Conservation (phyloP, 1,284 basidiomycete genomes). For the Prillingera fragicola region DNA sequence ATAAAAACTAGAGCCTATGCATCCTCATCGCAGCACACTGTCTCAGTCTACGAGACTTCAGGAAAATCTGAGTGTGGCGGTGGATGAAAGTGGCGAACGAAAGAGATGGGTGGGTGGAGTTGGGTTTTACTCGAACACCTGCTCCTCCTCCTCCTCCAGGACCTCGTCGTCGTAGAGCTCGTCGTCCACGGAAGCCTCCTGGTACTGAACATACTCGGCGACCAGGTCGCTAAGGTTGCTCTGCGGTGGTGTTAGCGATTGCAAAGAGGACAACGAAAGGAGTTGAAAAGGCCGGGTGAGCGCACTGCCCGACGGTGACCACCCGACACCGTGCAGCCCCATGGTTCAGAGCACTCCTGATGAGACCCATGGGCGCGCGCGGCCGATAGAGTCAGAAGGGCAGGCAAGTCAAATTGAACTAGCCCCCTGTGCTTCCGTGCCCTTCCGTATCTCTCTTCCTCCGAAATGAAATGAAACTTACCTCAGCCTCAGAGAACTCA, state of each 20-base stretch:
- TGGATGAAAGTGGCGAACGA: constrained; percentile 11
- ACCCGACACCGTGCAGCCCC: too few species aligned
- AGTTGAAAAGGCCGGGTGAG: too few species aligned
- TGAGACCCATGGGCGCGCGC: too few species aligned
- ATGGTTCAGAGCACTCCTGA: too few species aligned
- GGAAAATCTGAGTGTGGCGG: constrained; percentile 40
- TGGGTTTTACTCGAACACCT: constrained; percentile 20
- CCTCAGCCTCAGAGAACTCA: constrained; percentile 84
- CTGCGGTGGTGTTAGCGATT: constrained; percentile 49
- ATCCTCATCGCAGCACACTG: constrained; percentile 39
- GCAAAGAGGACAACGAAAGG: neutral
- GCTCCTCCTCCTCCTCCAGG: constrained; percentile 40
- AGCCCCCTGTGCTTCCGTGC: too few species aligned
- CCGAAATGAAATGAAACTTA: neutral
- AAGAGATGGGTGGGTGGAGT: constrained; percentile 1
- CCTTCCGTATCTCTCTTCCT: too few species aligned
- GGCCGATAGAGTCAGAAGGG: too few species aligned
- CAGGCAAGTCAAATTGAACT: too few species aligned
- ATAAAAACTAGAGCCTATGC: neutral
- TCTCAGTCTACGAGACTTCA: constrained; percentile 45
- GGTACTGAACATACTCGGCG: constrained; percentile 94
- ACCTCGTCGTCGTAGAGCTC: constrained; percentile 50
- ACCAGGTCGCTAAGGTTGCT: constrained; percentile 93
- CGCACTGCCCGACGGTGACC: too few species aligned
- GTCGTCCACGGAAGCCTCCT: constrained; percentile 63